Evolutionary conservation across 768 basidiomycete genomes (phyloP), one percentile per base, ranked within the genome.

Genomic region (Rhodotorula toruloides): DNA sequence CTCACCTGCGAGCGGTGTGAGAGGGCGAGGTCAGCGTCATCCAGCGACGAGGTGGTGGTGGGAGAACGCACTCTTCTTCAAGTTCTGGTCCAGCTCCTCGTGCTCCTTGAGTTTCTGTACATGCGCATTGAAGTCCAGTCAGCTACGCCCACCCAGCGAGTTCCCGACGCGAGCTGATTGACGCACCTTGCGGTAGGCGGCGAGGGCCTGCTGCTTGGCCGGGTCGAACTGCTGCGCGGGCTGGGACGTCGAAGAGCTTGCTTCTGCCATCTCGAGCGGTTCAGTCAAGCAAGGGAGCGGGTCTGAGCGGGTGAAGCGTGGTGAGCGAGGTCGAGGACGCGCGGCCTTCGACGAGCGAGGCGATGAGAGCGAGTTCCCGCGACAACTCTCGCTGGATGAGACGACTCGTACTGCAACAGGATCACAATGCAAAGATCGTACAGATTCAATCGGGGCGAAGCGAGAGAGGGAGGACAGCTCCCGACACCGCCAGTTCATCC

Each of bases 31-130:
- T 69, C 60, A 71, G 69, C 72, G 54, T 58, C 58, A 67, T 61
- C 37, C 12, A 4, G 32, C 3, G 2, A 14, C 4, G 16, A n/a
- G 32, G 25, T 32, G 7, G 8, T 27, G 46, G 60, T 22, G 43
- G 13, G 57, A 21, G 42, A 19, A 81, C 90, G 73, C 72, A 97
- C 94, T 81, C 73, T 86, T 90, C 85, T 96, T 97, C 72, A 99
- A 81, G 75, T 82, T 88, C 74, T 90, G 86, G 74, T 89, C 89
- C 71, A 86, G 88, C 54, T 82, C 80, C 80, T 94, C 90, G 77
- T 99, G 96, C 67, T 85, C 84, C 71, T 86, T 86, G 84, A 97
- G 86, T 90, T 97, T 99, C 94, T 98, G 74, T n/a, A 4, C 12
- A n/a, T 22, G 53, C 12, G 46, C 13, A 11, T 2, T 8, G 46